Evolutionary conservation across 306 rosid genomes (phyloP).

Genomic region (Citrullus mucosospermus): DNA sequence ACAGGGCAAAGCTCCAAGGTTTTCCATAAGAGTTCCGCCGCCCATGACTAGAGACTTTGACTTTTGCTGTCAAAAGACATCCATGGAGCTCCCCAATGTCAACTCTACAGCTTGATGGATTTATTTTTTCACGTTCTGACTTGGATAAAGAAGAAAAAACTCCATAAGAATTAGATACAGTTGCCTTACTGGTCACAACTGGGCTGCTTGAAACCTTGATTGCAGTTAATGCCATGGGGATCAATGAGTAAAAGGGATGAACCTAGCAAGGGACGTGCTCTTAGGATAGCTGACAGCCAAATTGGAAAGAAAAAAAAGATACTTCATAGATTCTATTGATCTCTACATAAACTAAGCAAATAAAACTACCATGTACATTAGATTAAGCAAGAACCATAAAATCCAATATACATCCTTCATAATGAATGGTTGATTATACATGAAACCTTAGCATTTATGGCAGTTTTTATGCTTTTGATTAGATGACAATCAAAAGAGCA

Average conservation of each 20-base stretch:
- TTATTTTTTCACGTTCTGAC: constrained; percentile 33
- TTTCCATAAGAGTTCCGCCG: constrained; percentile 25
- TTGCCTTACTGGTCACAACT: constrained; percentile 31
- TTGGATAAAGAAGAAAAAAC: constrained; percentile 22
- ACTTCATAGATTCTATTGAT: constrained; percentile 5
- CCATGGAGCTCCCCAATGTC: constrained; percentile 30
- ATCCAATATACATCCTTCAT: not conserved
- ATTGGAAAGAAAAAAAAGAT: constrained; percentile 11
- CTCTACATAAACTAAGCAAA: not conserved
- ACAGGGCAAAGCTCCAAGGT: constrained; percentile 24
- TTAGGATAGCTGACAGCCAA: constrained; percentile 27
- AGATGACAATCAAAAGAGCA: not conserved
- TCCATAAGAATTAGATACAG: constrained; percentile 30
- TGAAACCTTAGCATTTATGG: not conserved
- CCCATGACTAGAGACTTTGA: constrained; percentile 21
- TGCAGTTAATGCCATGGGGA: constrained; percentile 50
- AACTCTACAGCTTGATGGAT: constrained; percentile 23
- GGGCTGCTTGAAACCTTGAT: constrained; percentile 55
- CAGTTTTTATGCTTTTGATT: not conserved
- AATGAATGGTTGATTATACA: not conserved
- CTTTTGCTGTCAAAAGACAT: constrained; percentile 17
- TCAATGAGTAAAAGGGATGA: constrained; percentile 20
- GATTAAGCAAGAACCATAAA: not conserved
- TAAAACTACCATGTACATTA: not conserved
- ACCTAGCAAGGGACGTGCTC: constrained; percentile 18